A percentile compares a stretch with the other conserved stretches of the same genome.
These are phyloP conservation scores for Thamnidium elegans DNA, from an alignment of 192 early-diverging fungal genomes.

Conservation along the genomic window DNA sequence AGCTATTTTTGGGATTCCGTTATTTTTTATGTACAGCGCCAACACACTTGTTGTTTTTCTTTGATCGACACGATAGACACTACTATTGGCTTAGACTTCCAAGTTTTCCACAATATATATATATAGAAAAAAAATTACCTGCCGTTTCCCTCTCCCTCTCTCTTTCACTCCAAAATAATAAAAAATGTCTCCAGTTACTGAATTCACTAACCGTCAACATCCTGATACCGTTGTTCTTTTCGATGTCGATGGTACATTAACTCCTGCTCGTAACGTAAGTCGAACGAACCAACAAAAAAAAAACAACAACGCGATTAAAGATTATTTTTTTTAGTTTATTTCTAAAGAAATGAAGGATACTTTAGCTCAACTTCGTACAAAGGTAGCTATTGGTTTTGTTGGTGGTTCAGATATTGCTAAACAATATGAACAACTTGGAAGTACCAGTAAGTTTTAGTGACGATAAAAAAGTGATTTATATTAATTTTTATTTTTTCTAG, in stretches of 20 bases:
- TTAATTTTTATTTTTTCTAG: slow-evolving; percentile 36
- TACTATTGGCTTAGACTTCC: slow-evolving; percentile 6
- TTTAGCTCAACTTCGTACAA: slow-evolving; percentile 79
- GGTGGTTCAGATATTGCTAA: slow-evolving; percentile 93
- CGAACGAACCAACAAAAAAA: neutral
- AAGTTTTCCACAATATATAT: neutral
- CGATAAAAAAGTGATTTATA: neutral
- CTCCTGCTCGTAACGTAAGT: slow-evolving; percentile 87
- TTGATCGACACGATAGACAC: slow-evolving; percentile 19
- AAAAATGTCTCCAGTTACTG: slow-evolving; percentile 21
- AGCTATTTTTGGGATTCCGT: too few species aligned
- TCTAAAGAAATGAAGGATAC: slow-evolving; percentile 74
- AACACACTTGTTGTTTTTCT: neutral
- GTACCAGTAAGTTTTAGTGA: slow-evolving; percentile 52
- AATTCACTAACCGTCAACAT: slow-evolving; percentile 56
- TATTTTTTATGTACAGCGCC: too few species aligned
- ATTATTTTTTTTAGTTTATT: slow-evolving; percentile 53
- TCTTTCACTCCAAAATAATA: slow-evolving; percentile 2
- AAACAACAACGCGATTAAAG: neutral
- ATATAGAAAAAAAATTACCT: neutral
- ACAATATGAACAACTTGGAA: slow-evolving; percentile 94
- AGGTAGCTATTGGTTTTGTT: slow-evolving; percentile 93
- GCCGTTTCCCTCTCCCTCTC: neutral
- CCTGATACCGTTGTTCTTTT: slow-evolving; percentile 89
- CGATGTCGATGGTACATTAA: slow-evolving; percentile 97